A percentile compares a stretch with the other conserved stretches of the same genome.
Evolutionary conservation across 1,139 yeast genomes (phyloP).

Genomic region (Pichia sp.): DNA sequence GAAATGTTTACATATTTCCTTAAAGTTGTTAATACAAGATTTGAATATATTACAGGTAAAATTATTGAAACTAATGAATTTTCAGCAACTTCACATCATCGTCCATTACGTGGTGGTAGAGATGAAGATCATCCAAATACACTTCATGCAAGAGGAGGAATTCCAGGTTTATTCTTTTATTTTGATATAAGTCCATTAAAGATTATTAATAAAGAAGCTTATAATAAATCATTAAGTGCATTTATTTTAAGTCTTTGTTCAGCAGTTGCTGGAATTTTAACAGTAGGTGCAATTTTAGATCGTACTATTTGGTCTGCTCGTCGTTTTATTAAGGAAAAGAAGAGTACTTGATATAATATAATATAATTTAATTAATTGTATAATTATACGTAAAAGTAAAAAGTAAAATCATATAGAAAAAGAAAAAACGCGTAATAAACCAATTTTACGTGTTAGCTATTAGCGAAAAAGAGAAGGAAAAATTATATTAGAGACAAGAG

Average conservation of each 20-base stretch:
- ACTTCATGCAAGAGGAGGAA: slow-evolving; percentile 76
- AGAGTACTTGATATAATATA: slow-evolving; percentile 31
- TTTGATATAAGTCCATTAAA: slow-evolving; percentile 93
- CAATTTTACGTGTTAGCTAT: too few species aligned
- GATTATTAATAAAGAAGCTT: slow-evolving; percentile 78
- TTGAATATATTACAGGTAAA: slow-evolving; percentile 52
- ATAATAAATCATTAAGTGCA: slow-evolving; percentile 76
- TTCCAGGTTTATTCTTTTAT: slow-evolving; percentile 81
- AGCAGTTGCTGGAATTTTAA: slow-evolving; percentile 87
- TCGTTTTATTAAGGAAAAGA: slow-evolving; percentile 69
- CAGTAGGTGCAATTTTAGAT: slow-evolving; percentile 86
- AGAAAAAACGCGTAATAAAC: too few species aligned
- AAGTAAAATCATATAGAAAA: too few species aligned
- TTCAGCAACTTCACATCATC: slow-evolving; percentile 83
- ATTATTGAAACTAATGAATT: slow-evolving; percentile 83
- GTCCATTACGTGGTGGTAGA: slow-evolving; percentile 79
- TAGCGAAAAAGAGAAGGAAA: too few species aligned
- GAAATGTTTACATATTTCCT: slow-evolving; percentile 73
- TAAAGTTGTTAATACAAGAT: slow-evolving; percentile 88
- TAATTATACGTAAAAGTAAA: too few species aligned
- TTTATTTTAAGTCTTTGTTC: slow-evolving; percentile 81
- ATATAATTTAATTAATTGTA: too few species aligned
- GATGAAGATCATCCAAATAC: slow-evolving; percentile 91
- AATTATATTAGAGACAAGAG: too few species aligned
- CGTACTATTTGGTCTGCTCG: slow-evolving; percentile 88